Base-by-base conservation (phyloP, 2,329 filamentous ascomycete genomes). In the Lojkania enalia region DNA sequence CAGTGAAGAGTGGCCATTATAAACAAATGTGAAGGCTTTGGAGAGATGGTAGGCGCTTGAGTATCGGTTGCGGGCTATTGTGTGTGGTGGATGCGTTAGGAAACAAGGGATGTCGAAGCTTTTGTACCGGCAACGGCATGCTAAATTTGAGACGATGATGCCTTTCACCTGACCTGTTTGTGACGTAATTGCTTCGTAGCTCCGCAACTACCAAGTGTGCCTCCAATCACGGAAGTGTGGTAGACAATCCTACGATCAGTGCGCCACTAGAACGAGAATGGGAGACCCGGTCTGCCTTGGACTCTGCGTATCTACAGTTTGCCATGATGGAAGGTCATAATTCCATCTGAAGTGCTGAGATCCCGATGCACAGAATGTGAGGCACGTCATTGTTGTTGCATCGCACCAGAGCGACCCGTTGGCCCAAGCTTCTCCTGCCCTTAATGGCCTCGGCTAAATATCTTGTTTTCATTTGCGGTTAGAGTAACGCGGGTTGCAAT, bases 1-100 rank as follows among this genome's bases (percentile, higher is more conserved):
- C 80, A 83, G 69, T 78, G 74, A 53, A 83, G 76, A 61, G 77
- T 79, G 48, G 79, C 77, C 79, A 82, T 83, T 74, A 63, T 77
- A 72, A 57, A 55, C 57, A 37, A 35, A 42, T n/a, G n/a, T n/a
- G n/a, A n/a, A n/a, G n/a, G n/a, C n/a, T n/a, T 41, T 44, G 45
- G 42, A 44, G 38, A 47, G 47, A 40, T 39, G 39, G 35, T 39
- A n/a, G n/a, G n/a, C n/a, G n/a, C n/a, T n/a, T n/a, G n/a, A n/a
- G n/a, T n/a, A n/a, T n/a, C n/a, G n/a, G n/a, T n/a, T n/a, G n/a
- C n/a, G 30, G 19, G 15, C 18, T 29, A 49, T 46, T 48, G 38
- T 14, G 16, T 20, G 25, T 29, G 30, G 31, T 31, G 29, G 38
- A 42, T 13, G 27, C 23, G 31, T 39, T 20, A 37, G 11, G 35